phyloP scores from a whole-genome alignment of 169 alveolate genomes.

The Cryptosporidium viatorum region DNA sequence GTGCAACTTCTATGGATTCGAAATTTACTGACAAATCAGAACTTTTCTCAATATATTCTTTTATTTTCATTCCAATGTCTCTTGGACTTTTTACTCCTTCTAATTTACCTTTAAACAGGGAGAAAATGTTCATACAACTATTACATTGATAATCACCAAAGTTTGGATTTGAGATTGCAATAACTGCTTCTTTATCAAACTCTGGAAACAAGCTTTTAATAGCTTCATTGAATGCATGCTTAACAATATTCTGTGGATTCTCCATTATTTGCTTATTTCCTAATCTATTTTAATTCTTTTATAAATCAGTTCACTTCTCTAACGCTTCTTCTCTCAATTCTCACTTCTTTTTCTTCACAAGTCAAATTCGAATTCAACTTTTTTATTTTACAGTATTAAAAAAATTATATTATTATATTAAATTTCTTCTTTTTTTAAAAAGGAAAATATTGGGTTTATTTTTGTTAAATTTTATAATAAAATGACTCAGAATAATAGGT shows the following conservation, averaged over 20 bases:
- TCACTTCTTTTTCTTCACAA: neutral
- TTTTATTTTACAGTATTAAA: neutral
- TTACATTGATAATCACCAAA: conserved; percentile 87
- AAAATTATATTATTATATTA: no score
- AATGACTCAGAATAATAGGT: neutral
- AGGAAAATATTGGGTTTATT: no score
- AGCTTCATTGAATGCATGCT: conserved; percentile 79
- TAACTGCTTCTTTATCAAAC: conserved; percentile 77
- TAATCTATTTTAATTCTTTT: neutral
- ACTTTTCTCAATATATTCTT: conserved; percentile 77
- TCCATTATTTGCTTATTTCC: conserved; percentile 11
- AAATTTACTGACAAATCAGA: conserved; percentile 33
- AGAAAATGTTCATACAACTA: conserved; percentile 83
- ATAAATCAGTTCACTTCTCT: neutral
- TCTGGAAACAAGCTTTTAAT: conserved; percentile 77
- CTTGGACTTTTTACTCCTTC: conserved; percentile 81
- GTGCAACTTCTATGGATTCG: conserved; percentile 85
- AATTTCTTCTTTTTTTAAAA: no score
- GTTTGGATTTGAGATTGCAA: conserved; percentile 83
- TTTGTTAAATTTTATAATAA: no score
- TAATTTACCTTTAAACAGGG: conserved; percentile 78
- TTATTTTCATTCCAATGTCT: conserved; percentile 83
- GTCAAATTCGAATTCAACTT: neutral
- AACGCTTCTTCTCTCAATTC: neutral
- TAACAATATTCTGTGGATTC: conserved; percentile 80